Base-by-base conservation (phyloP, 805 yeast species). In the Hanseniaspora nectarophila region DNA sequence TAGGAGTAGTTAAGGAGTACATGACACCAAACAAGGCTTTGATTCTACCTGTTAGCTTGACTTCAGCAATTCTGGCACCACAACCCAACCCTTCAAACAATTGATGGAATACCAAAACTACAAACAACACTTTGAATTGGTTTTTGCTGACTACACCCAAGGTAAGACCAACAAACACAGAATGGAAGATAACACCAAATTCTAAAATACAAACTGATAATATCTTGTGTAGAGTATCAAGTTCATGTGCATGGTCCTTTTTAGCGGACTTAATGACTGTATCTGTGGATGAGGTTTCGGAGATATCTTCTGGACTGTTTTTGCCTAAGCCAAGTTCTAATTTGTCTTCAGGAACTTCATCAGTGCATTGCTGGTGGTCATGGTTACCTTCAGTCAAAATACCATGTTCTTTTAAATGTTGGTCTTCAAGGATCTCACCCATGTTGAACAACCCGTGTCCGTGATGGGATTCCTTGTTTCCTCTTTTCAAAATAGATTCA, bases 81-180 rank as follows among this genome's bases (percentile, higher is more conserved):
- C 86, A 70, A 54, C 95, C 95, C 45, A 86, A 71, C 46, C 95
- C 95, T 68, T 85, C 95, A 61, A 85, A 85, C 71, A 80, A 72
- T 66, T 85, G 95, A 63, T 86, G 88, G 72, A 78, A 79, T 4
- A 80, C 76, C 42, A 75, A 57, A n/a, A 75, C 95, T 56, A 82
- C 74, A 64, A 82, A 85, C 46, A 85, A 69, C 5, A 85, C 75
- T 54, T 70, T 75, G 62, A 85, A 85, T 62, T 82, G 90, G 2
- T 77, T 82, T 21, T 29, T 42, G 45, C 89, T 92, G 4, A 92
- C 71, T 16, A 83, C 83, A 1, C 92, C 85, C 43, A 85, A 70
- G 0, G 92, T 74, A 48, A 86, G 70, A 24, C 95, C 95, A 53
- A 86, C 75, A 60, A 86, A 84, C 2, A 86, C 76, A 3, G 95